Base-by-base conservation (phyloP, 352 stramenopile species). In the Elongisporangium senticosum region DNA sequence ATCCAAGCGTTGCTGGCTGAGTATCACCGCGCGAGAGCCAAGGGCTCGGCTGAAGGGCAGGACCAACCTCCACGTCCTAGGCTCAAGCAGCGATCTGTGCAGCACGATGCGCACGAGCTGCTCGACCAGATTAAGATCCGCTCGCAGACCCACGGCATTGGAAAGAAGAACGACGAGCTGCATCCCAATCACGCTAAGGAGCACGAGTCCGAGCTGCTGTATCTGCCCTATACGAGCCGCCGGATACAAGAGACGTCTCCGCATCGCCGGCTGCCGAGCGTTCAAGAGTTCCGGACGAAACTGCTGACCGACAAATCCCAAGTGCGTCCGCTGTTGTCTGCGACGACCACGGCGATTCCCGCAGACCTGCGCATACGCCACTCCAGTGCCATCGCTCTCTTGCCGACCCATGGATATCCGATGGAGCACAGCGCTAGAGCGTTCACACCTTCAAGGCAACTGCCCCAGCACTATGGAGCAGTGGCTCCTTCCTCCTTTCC, bases 181-280 rank as follows among this genome's bases (percentile, higher is more conserved):
- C 8, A 52, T 7, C 11, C 39, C 22, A 11, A 19, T 20, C 59
- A 53, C 37, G 22, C 24, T 15, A 21, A 23, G 43, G 8, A 17
- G 11, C 20, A 33, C 11, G 53, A 60, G 10, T n/a, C 60, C 10
- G 54, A 53, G 15, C 50, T 61, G 19, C 6, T 73, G 55, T 90
- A 92, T 49, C 53, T 92, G 49, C 74, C 79, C 8, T 92, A 92
- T 66, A 92, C 82, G 49, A 86, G 77, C 3, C 73, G 82, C 21
- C 62, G 71, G 21, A 64, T 69, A 21, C 75, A 90, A 48, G 60
- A 70, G 10, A 67, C 40, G 1, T 82, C 74, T 0, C 69, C 75
- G 0, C 70, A 83, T 48, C 71, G 69, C 5, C 65, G 61, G 17
- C 62, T 89, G 4, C 72, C 76, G 4, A 86, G 77, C 15, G 52